Evolutionary conservation across 75 land plant species (phyloP).

Genomic region (Ceratopteris richardii): DNA sequence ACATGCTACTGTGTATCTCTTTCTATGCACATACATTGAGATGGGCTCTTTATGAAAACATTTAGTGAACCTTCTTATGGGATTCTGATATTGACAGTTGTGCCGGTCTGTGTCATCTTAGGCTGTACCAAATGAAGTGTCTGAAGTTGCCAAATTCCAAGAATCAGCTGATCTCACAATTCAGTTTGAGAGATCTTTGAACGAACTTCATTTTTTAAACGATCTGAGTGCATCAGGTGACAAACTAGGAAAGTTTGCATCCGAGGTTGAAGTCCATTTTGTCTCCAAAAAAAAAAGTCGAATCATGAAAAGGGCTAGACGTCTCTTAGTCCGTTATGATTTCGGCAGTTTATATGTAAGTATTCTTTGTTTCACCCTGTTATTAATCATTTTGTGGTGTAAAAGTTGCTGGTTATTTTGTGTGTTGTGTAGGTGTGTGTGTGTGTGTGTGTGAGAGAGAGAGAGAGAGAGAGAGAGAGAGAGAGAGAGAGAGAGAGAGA

Average conservation of each 20-base stretch:
- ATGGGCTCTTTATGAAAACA: no score
- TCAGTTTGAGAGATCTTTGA: constrained; percentile 67
- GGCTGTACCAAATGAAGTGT: constrained; percentile 79
- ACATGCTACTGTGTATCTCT: no score
- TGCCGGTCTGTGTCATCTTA: constrained; percentile 10
- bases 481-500: no score
- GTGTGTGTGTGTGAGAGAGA: no score
- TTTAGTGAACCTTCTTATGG: no score
- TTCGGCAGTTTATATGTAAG: constrained; percentile 52
- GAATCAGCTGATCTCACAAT: constrained; percentile 38
- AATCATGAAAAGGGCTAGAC: constrained; percentile 65
- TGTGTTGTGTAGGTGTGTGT: no score
- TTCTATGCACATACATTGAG: no score
- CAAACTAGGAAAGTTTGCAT: constrained; percentile 54
- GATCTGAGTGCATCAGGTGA: constrained; percentile 43
- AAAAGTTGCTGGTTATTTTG: no score
- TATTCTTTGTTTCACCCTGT: background rate
- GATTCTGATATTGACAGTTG: no score
- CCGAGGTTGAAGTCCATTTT: constrained; percentile 90
- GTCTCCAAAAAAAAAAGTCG: constrained; percentile 70
- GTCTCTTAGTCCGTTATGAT: constrained; percentile 46
- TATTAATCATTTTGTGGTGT: background rate
- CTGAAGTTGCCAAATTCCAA: constrained; percentile 64
- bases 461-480: no score
- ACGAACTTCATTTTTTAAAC: constrained; percentile 50